Base-by-base conservation (phyloP, 164 flowering plant genomes). In the Santalum album region DNA sequence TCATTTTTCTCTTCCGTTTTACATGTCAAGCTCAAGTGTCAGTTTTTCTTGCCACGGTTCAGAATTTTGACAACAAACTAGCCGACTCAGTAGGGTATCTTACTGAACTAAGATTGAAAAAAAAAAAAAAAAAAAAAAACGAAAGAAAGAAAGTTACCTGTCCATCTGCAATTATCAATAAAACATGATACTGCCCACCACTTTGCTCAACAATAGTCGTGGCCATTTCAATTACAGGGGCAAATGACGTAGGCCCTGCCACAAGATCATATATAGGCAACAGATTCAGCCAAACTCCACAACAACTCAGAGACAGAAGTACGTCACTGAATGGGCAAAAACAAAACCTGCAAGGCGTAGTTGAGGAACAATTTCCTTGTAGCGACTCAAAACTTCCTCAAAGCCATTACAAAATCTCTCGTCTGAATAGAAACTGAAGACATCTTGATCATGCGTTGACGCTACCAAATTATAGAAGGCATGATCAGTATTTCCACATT, bases 101-200 rank as follows among this genome's bases (percentile, higher is more conserved):
- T n/a, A n/a, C 2, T 38, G 7, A 38, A 38, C 42, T 38, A 10
- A 14, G 42, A 10, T 38, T 9, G 42, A 9, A 38, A 38, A 38
- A 3, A 29, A 29, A 29, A 29, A 9, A n/a, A n/a, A n/a, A n/a
- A n/a, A n/a, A n/a, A n/a, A n/a, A n/a, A n/a, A n/a, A n/a, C 4
- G 9, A 39, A 54, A 12, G 29, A 58, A 34, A 38, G 17, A 47
- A 54, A 51, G 22, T 17, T 70, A 83, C 90, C 87, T 81, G 90
- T n/a, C 90, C 90, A 69, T 84, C 87, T 2, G 90, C 87, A 57
- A 84, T 84, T n/a, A 84, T 84, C 60, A 84, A 0, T 34, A 84
- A 50, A 24, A 81, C 90, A 73, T 84, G 87, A 66, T 81, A 81
- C 61, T 79, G 87, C 20, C 90, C 90, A 54, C 80, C 76, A 69